These are phyloP conservation scores for Selenicereus undatus DNA, from an alignment of 148 eudicot species.

Conservation along the genomic window DNA sequence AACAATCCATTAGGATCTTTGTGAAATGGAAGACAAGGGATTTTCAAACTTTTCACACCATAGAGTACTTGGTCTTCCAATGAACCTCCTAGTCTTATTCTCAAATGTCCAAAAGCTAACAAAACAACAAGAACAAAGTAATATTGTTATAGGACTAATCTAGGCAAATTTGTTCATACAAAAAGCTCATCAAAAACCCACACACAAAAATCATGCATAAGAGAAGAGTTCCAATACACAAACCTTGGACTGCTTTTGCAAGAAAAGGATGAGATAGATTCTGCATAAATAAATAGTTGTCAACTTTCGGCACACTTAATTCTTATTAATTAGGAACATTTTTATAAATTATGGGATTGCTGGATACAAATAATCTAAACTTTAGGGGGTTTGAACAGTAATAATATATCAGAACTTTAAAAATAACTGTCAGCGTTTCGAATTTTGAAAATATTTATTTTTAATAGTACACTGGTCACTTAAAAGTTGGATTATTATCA, in stretches of 20 bases:
- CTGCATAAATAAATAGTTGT: constrained; percentile 36
- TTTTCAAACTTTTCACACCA: constrained; percentile 48
- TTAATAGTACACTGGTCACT: too few species aligned
- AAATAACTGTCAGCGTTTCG: too few species aligned
- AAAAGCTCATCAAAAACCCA: background rate
- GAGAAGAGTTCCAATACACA: constrained; percentile 10
- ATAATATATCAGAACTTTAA: too few species aligned
- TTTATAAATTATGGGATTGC: too few species aligned
- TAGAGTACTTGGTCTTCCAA: constrained; percentile 83
- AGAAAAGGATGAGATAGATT: constrained; percentile 70
- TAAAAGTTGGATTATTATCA: too few species aligned
- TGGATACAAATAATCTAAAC: too few species aligned
- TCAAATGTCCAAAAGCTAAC: constrained; percentile 70
- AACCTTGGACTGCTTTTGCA: constrained; percentile 72
- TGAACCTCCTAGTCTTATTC: constrained; percentile 92
- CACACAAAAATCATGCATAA: background rate
- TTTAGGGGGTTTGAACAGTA: too few species aligned
- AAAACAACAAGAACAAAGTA: constrained; percentile 16
- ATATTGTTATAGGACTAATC: background rate
- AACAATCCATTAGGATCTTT: constrained; percentile 48
- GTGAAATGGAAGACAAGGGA: constrained; percentile 59
- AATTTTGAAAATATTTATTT: too few species aligned
- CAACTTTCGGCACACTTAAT: background rate
- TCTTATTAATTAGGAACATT: too few species aligned
- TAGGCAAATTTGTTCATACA: background rate